Evolutionary conservation across 116 monocot species (phyloP), one percentile per base, ranked within the genome.

Genomic region (Papilionanthe hybrid): DNA sequence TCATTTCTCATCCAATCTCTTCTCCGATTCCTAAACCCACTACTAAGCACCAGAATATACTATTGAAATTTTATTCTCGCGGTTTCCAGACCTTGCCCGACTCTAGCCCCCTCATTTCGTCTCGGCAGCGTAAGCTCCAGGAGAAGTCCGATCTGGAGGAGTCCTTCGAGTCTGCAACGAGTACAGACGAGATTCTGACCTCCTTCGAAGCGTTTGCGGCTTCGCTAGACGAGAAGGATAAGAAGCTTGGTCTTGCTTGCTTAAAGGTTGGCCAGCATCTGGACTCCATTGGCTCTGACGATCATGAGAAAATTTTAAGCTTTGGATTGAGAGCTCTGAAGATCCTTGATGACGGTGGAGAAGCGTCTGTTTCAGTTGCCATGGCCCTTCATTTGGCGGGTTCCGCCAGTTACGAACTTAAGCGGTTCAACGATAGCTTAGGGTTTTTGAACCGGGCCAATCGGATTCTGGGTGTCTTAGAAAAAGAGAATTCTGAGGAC

Each of bases 221-320:
- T 42, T 48, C 85, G 44, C 55, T 92, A 25, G 66, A 75, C 27
- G 81, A 83, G 18, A 55, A 80, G 45, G 95, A 95, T 49, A 50
- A 75, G 50, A 49, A 9, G 27, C 75, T 75, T 12, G 75, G 75
- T 28, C 82, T 99, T 41, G 95, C 99, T 29, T 94, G 93, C 85
- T 53, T 99, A 22, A 99, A 93, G 86, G 87, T 99, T 18, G 98
- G 90, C 17, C 98, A 95, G 82, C 91, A 95, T 48, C 86, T 99
- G 48, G 95, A 95, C 15, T 77, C 90, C 48, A 84, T 84, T 11
- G 87, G 79, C 55, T 80, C 55, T 42, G 85, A 83, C 0, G 88
- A 94, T 45, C 83, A 55, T 15, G 87, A 84, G 29, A 82, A 82
- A 76, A 89, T 86, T 42, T 85, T 99, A 18, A 53, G 1, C 8